Evolutionary conservation across 2,329 filamentous ascomycete species (phyloP).

Genomic region (Aspergillus bombycis): DNA sequence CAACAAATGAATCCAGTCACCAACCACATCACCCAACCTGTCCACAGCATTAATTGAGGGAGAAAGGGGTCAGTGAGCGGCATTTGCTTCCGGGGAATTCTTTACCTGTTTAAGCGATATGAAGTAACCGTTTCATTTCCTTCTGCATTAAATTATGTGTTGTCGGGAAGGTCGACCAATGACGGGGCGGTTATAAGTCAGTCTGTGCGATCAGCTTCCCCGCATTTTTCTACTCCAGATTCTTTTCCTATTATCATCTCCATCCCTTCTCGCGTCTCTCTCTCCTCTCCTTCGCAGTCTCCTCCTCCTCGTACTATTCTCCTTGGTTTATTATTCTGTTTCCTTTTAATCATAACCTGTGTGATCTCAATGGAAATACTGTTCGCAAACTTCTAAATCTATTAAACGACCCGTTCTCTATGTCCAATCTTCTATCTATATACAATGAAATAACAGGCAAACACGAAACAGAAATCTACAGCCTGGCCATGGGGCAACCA

Average conservation of each 20-base stretch:
- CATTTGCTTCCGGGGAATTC: not conserved
- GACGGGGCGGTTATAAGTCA: constrained; percentile 1
- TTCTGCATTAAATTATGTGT: not conserved
- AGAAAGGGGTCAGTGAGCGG: not conserved
- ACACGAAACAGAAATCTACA: constrained; percentile 25
- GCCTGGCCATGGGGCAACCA: constrained; percentile 25
- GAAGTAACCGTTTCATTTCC: not conserved
- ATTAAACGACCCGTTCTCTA: constrained; percentile 9
- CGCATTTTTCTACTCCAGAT: constrained; percentile 3
- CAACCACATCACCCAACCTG: not conserved
- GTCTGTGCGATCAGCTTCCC: not conserved
- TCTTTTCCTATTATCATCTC: not conserved
- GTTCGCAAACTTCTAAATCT: constrained; percentile 7
- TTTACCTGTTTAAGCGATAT: not conserved
- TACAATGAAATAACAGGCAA: constrained; percentile 14
- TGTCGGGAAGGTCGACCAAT: constrained; percentile 4
- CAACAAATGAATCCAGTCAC: not conserved
- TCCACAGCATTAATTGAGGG: not conserved
- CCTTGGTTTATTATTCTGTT: not conserved
- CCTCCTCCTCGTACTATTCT: not conserved
- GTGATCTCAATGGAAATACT: not conserved
- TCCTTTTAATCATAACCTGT: not conserved
- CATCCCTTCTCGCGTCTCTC: not conserved
- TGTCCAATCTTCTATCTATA: constrained; percentile 10
- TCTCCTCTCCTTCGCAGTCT: not conserved